phyloP scores from a whole-genome alignment of 805 yeast species.

The Yarrowia sp. region DNA sequence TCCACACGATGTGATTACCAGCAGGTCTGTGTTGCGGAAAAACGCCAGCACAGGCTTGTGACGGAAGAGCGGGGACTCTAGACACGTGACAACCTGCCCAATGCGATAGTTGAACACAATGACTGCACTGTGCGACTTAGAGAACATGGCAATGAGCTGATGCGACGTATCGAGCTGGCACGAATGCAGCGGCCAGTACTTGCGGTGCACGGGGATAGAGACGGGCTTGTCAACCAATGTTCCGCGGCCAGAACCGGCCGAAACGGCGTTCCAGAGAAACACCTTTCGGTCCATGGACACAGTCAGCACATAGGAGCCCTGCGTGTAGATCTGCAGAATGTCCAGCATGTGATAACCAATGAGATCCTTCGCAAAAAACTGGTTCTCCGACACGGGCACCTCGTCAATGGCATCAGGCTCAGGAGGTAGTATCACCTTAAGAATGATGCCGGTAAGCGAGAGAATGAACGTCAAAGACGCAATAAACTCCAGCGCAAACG shows the following conservation, averaged over 20 bases:
- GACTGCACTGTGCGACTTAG: slow-evolving; percentile 6
- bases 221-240: slow-evolving; percentile 44
- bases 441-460: slow-evolving; percentile 47
- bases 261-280: slow-evolving; percentile 55
- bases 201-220: slow-evolving; percentile 43
- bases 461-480: slow-evolving; percentile 50
- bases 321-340: slow-evolving; percentile 47
- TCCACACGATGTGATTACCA: slow-evolving; percentile 19
- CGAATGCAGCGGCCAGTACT: slow-evolving; percentile 61
- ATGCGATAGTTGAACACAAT: slow-evolving; percentile 22
- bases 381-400: slow-evolving; percentile 30
- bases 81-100: not conserved
- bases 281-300: slow-evolving; percentile 72
- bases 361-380: slow-evolving; percentile 42
- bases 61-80: slow-evolving; percentile 14
- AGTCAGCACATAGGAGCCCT: slow-evolving; percentile 47
- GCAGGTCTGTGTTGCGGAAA: slow-evolving; percentile 12
- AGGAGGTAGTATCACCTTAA: slow-evolving; percentile 42
- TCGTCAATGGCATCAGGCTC: slow-evolving; percentile 31
- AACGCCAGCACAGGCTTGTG: slow-evolving; percentile 17
- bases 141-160: slow-evolving; percentile 25
- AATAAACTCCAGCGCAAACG: slow-evolving; percentile 49
- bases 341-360: slow-evolving; percentile 59
- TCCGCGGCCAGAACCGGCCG: not conserved
- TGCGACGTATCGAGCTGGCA: slow-evolving; percentile 38